Conservation (phyloP, 176 grass and related monocot species). For the Oryza officinalis region DNA sequence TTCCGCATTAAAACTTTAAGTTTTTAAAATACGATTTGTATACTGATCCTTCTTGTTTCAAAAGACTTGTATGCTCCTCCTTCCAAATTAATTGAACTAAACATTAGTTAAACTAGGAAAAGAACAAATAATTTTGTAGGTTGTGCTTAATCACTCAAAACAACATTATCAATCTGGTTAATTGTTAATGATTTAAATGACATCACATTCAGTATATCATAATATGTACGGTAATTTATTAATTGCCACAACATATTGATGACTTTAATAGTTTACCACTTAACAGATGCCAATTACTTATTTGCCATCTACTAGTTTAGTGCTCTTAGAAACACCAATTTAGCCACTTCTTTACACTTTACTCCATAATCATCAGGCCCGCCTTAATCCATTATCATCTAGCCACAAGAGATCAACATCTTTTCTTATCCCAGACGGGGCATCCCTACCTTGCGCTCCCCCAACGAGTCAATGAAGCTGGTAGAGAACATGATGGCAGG, state of each 20-base stretch:
- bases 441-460: no score
- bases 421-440: neutral
- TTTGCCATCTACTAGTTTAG: neutral
- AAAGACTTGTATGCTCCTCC: neutral
- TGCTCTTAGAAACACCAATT: neutral
- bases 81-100: slow-evolving; percentile 13
- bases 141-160: slow-evolving; percentile 21
- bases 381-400: neutral
- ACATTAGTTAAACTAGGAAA: slow-evolving; percentile 3
- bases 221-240: neutral
- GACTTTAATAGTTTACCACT: neutral
- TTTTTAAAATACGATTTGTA: neutral
- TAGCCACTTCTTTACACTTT: neutral
- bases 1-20: neutral
- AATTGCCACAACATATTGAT: neutral
- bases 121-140: neutral
- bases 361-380: neutral
- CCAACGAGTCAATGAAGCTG: no score
- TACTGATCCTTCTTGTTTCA: neutral
- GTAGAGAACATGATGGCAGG: no score
- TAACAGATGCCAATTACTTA: neutral
- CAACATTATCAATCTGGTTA: neutral
- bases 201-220: neutral
- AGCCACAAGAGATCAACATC: neutral
- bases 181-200: neutral